Evolutionary conservation across 306 rosid species (phyloP).

Genomic region (Dalbergia cultrata): DNA sequence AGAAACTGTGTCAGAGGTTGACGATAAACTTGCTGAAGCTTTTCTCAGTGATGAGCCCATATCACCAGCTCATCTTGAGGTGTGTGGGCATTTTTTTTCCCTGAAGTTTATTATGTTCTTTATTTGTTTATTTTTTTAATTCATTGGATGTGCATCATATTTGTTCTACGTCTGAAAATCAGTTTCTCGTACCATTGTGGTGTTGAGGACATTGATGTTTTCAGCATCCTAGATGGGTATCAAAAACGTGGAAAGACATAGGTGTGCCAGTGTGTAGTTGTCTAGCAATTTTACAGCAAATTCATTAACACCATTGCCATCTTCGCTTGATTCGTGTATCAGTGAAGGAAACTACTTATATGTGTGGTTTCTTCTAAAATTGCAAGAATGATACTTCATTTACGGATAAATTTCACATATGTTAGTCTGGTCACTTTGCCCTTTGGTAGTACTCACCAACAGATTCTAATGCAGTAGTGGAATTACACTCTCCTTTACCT

Average conservation of each 20-base stretch:
- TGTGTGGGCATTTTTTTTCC: slow-evolving; percentile 40
- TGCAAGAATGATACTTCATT: background rate
- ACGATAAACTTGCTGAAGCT: slow-evolving; percentile 93
- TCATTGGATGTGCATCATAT: slow-evolving; percentile 18
- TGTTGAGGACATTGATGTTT: slow-evolving; percentile 10
- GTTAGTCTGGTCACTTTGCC: background rate
- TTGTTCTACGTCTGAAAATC: slow-evolving; percentile 33
- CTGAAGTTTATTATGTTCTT: background rate
- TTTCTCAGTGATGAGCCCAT: slow-evolving; percentile 89
- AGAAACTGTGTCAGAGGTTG: slow-evolving; percentile 94
- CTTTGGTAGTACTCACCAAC: background rate
- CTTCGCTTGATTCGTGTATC: slow-evolving; percentile 28
- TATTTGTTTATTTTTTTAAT: slow-evolving; percentile 3
- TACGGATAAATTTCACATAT: slow-evolving; percentile 10
- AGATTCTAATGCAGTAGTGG: background rate
- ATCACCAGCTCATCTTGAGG: slow-evolving; percentile 89
- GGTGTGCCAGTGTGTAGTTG: background rate
- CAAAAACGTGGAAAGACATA: background rate
- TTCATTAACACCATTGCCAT: background rate
- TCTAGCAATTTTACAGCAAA: slow-evolving; percentile 29
- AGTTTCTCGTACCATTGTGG: background rate
- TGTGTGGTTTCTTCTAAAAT: slow-evolving; percentile 29
- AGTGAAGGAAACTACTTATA: slow-evolving; percentile 6
- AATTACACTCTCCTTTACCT: slow-evolving; percentile 6
- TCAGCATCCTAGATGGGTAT: slow-evolving; percentile 16